Evolutionary conservation across 139 green algal genomes (phyloP).

Genomic region (Chlorella sp.): DNA sequence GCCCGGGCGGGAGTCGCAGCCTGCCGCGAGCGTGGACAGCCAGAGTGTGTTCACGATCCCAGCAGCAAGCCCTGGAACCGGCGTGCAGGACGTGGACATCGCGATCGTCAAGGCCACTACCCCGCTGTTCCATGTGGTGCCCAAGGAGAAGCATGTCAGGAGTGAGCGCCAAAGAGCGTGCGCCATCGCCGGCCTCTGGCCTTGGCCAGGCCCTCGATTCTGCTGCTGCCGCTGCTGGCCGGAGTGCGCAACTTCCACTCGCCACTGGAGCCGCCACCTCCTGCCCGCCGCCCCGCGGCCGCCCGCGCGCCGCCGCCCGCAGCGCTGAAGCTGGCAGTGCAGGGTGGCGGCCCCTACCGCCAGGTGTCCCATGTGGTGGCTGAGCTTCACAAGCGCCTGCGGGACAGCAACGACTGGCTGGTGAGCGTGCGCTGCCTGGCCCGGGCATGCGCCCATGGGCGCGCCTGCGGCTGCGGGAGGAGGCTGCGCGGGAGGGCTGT

Average conservation of each 20-base stretch:
- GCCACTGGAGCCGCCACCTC: too few relatives aligned
- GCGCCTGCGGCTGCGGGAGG: background rate
- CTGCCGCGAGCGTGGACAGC: too few relatives aligned
- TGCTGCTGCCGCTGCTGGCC: too few relatives aligned
- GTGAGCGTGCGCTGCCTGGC: constrained; percentile 8
- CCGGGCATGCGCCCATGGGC: background rate
- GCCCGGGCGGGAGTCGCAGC: too few relatives aligned
- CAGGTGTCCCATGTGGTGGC: constrained; percentile 44
- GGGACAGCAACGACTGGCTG: constrained; percentile 53
- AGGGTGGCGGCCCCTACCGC: background rate
- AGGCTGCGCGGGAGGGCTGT: background rate
- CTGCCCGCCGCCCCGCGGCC: too few relatives aligned
- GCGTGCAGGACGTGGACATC: constrained; percentile 82
- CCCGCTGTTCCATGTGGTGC: constrained; percentile 77
- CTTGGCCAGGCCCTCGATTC: too few relatives aligned
- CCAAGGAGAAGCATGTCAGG: constrained; percentile 97
- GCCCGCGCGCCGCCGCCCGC: too few relatives aligned
- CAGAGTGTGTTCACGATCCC: too few relatives aligned
- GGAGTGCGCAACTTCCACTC: too few relatives aligned
- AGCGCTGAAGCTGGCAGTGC: constrained; percentile 43
- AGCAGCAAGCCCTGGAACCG: too few relatives aligned
- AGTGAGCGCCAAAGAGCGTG: constrained; percentile 53
- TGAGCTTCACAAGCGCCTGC: constrained; percentile 48
- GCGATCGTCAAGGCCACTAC: constrained; percentile 95
- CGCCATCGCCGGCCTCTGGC: too few relatives aligned